Base-by-base conservation (phyloP, 345 rosid species). In the Acer campestre region DNA sequence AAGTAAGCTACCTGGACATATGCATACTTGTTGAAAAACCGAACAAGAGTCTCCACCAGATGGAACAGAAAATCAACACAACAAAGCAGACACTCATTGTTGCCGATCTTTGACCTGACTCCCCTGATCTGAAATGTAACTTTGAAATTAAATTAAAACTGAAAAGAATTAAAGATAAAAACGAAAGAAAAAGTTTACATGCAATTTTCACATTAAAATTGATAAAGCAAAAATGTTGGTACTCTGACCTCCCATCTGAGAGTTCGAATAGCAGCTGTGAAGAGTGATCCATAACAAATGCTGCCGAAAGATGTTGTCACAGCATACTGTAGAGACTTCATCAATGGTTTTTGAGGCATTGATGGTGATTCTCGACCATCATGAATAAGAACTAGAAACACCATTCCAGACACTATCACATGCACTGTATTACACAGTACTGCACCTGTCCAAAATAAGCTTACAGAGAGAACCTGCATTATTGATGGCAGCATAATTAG, bases 381-480 rank as follows among this genome's bases (percentile, higher is more conserved):
- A 76, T 91, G 94, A 79, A 88, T 88, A 63, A 96, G 97, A 86
- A 91, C 97, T 29, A 92, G 91, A 86, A 94, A 93, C 80, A 96
- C 97, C 88, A 93, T 84, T 58, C 98, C 98, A 51, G 98, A 96
- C 25, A 91, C 99, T 83, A 96, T 94, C 70, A 96, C 99, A 82
- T 96, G 98, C 42, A 96, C 94, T 44, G 95, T 92, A 72, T 96
- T 96, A 74, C 98, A 93, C 16, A 96, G 85, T 66, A 96, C 98
- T 65, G 98, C 99, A 59, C 97, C 99, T 0, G 98, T 93, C 99
- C 99, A 93, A 80, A 94, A 96, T 77, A 96, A 90, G 89, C 98
- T 96, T 75, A 92, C 83, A 70, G 97, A 93, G 78, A 96, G 87
- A 79, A 91, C 91, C 99, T 96, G 93, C 83, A 79, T 75, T 22